Conservation (phyloP, 768 basidiomycete species). For the Tricholoma flavovirens region DNA sequence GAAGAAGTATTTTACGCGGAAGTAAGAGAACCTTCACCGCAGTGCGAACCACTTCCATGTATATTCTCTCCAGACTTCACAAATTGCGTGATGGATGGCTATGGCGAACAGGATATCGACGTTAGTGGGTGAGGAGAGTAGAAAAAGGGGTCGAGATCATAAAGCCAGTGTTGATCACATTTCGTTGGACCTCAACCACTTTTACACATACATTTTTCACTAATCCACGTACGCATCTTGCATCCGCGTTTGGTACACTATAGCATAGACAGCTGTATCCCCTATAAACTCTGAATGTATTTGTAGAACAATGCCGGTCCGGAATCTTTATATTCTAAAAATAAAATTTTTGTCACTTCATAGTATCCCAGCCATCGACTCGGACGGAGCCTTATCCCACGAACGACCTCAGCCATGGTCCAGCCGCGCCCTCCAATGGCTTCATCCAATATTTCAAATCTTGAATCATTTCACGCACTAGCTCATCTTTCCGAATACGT, state of each 20-base stretch:
- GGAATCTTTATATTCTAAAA: not conserved
- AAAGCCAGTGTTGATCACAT: conserved; percentile 13
- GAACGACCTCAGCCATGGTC: conserved; percentile 24
- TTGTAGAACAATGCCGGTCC: conserved; percentile 6
- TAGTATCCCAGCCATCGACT: not conserved
- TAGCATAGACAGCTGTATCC: conserved; percentile 15
- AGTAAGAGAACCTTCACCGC: conserved; percentile 14
- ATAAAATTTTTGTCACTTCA: not conserved
- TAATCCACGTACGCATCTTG: conserved; percentile 1
- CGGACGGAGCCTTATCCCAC: not conserved
- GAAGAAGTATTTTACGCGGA: conserved; percentile 31
- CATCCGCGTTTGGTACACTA: conserved; percentile 4
- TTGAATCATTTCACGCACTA: conserved; percentile 54
- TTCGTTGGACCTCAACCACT: not conserved
- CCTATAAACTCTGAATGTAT: conserved; percentile 4
- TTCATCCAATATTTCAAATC: conserved; percentile 22
- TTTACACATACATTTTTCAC: not conserved
- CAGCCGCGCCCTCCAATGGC: conserved; percentile 24
- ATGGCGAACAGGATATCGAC: not conserved
- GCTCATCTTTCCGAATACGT: conserved; percentile 76
- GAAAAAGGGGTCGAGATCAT: not conserved
- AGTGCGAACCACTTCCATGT: not conserved
- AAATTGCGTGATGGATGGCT: not conserved
- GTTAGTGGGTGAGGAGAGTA: not conserved
- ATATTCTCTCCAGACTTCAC: not conserved